Evolutionary conservation across 345 rosid species (phyloP).

Genomic region (Brassica carinata): DNA sequence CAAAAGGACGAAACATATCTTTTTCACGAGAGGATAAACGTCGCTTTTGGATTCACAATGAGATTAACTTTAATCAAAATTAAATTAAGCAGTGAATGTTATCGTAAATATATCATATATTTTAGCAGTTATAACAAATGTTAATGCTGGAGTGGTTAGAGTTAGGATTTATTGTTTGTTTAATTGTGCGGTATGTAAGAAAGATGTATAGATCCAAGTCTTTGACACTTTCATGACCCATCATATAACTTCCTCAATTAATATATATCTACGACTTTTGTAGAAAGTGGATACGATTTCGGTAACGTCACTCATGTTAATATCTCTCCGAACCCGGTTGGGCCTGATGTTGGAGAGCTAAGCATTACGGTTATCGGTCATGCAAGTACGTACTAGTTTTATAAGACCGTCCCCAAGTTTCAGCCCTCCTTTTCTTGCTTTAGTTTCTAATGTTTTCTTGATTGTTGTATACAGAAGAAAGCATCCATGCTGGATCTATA

Average conservation of each 20-base stretch:
- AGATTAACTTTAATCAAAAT: neutral
- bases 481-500: neutral
- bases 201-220: neutral
- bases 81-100: neutral
- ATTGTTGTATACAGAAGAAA: neutral
- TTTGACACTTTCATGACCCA: neutral
- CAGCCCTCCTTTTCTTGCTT: neutral
- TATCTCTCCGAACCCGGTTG: slow-evolving; percentile 12
- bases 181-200: neutral
- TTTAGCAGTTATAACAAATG: neutral
- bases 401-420: neutral
- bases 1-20: neutral
- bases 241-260: neutral
- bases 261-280: slow-evolving; percentile 2
- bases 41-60: neutral
- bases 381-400: neutral
- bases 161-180: neutral
- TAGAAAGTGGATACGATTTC: slow-evolving; percentile 4
- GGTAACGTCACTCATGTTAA: neutral
- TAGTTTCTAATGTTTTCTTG: neutral
- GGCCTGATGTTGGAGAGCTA: neutral
- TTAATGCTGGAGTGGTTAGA: neutral
- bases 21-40: neutral
- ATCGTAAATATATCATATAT: neutral
- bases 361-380: neutral